A percentile compares a stretch with the other conserved stretches of the same genome.
Conservation (phyloP, 2,329 filamentous ascomycete species). For the Fusarium dlaminii region DNA sequence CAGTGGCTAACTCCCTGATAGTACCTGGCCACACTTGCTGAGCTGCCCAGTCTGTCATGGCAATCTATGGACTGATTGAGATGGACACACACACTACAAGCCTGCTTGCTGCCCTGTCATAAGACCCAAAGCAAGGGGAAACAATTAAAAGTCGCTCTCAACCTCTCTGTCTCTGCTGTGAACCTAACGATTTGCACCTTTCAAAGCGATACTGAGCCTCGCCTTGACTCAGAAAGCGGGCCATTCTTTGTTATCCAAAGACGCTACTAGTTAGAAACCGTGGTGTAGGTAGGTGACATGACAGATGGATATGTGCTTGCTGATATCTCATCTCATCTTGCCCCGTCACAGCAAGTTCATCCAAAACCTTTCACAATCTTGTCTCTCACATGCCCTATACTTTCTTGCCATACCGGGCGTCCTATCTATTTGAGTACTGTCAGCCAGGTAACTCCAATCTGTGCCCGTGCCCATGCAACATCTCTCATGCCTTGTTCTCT, state of each 20-base stretch:
- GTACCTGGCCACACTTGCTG: background rate
- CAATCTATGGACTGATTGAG: background rate
- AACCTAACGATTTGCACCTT: background rate
- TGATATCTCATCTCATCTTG: background rate
- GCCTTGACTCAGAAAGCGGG: slow-evolving; percentile 25
- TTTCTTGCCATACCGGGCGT: background rate
- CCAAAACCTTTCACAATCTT: background rate
- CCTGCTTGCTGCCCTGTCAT: slow-evolving; percentile 20
- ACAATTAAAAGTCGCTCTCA: slow-evolving; percentile 13
- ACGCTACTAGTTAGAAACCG: background rate
- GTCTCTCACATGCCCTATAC: background rate
- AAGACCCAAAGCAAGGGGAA: slow-evolving; percentile 17
- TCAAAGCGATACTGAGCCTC: background rate
- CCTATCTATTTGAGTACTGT: background rate
- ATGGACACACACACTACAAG: background rate
- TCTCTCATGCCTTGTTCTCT: slow-evolving; percentile 3
- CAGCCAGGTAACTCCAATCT: slow-evolving; percentile 13
- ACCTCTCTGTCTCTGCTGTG: background rate
- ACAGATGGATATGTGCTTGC: background rate
- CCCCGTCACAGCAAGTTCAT: background rate
- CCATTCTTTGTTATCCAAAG: background rate
- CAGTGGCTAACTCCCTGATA: background rate
- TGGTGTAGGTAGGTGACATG: background rate
- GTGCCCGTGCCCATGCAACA: slow-evolving; percentile 4
- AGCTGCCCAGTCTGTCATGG: background rate